These are phyloP conservation scores for Vitrella brassicaformis DNA, from an alignment of 73 alveolate genomes.

Conservation along the genomic window DNA sequence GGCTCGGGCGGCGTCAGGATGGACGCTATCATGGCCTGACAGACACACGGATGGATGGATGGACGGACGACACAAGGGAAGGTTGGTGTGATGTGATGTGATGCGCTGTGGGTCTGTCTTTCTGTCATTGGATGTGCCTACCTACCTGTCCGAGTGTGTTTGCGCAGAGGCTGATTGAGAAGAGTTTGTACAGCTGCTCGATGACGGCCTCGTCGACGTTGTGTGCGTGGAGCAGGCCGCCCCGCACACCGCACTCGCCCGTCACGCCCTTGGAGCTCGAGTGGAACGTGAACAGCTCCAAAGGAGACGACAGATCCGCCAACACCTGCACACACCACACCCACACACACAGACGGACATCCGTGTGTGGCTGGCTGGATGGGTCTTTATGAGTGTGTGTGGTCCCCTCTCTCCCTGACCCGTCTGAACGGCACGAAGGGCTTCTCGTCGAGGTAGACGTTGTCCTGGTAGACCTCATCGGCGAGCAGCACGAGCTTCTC, in stretches of 20 bases:
- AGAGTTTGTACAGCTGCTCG: constrained; percentile 56
- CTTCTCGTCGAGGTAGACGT: constrained; percentile 47
- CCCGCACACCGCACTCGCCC: constrained; percentile 85
- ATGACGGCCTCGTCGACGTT: constrained; percentile 23
- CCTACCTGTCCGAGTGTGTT: not conserved
- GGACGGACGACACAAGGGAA: too few species aligned
- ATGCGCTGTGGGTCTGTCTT: not conserved
- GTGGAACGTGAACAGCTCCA: constrained; percentile 53
- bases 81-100: not conserved
- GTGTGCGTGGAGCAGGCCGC: constrained; percentile 52
- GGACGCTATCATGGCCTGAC: too few species aligned
- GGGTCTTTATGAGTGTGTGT: not conserved
- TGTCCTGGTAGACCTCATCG: constrained; percentile 94
- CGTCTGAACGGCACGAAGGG: not conserved
- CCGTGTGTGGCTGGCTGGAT: not conserved
- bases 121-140: not conserved
- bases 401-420: not conserved
- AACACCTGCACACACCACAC: not conserved
- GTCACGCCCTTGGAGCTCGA: constrained; percentile 63
- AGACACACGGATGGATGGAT: too few species aligned
- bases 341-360: too few species aligned
- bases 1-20: constrained; percentile 29
- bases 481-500: constrained; percentile 65
- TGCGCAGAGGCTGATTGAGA: constrained; percentile 57
- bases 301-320: not conserved